Base-by-base conservation (phyloP, 169 alveolate species). In the Eimeria maxima region DNA sequence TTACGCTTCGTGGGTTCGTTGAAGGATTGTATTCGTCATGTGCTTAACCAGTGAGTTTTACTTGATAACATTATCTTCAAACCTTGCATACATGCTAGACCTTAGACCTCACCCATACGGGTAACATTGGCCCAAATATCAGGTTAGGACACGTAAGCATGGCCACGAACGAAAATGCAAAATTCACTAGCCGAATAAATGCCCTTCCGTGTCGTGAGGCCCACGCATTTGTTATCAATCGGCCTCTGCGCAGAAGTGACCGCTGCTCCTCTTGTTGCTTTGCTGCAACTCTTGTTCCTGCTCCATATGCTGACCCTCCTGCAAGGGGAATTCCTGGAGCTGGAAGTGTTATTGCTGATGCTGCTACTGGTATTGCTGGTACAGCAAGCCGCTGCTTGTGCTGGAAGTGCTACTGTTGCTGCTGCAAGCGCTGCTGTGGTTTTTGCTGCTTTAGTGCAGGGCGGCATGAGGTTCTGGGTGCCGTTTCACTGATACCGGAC, bases 1-100 rank as follows among this genome's bases (percentile, higher is more conserved):
- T 20, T 87, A n/a, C 57, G 93, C n/a, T 87, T 87, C 22, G 83
- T 87, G 45, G 93, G 93, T 13, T 87, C 93, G 10, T 45, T 87
- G 65, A 63, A 87, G 44, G 93, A 87, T 65, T 57, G 67, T 47
- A 87, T 63, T 8, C 50, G 83, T n/a, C 93, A 87, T 24, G 60
- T 87, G 2, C 80, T 87, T 8, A 87, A 29, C 27, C 44, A 63
- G 93, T 87, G 33, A 29, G 76, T 55, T 20, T 73, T 27, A 18
- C 29, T 0, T 60, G 0, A 1, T 14, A 4, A 4, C 74, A 33
- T 69, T 4, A 1, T 14, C 83, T n/a, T 73, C 18, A 38, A 14
- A 16, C 55, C 29, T 73, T 38, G 14, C 83, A 2, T 16, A n/a
- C 33, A 73, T 53, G 18, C 8, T 73, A 33, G 38, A 33, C 60